These are phyloP conservation scores for Imleria badia DNA, from an alignment of 768 basidiomycete genomes.

Conservation along the genomic window DNA sequence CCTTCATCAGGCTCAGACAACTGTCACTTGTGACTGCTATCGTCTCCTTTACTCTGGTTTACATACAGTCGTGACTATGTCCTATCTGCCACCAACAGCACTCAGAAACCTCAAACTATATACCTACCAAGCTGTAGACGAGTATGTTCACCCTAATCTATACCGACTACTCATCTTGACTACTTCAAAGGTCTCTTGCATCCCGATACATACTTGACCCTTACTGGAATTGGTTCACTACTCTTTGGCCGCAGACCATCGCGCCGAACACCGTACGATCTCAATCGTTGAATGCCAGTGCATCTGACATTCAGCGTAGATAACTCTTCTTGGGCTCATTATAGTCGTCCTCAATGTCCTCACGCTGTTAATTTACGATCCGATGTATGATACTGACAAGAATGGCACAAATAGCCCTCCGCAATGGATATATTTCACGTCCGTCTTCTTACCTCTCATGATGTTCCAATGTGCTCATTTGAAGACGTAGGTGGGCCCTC, in stretches of 20 bases:
- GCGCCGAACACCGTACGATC: slow-evolving; percentile 85
- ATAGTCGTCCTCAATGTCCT: slow-evolving; percentile 84
- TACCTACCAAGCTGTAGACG: slow-evolving; percentile 78
- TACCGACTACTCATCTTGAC: slow-evolving; percentile 3
- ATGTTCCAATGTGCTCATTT: not conserved
- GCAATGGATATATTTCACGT: slow-evolving; percentile 91
- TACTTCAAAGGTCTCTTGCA: slow-evolving; percentile 58
- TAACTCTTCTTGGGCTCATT: slow-evolving; percentile 80
- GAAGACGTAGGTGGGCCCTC: slow-evolving; percentile 65
- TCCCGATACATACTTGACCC: slow-evolving; percentile 77
- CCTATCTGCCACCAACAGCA: slow-evolving; percentile 64
- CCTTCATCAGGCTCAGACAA: no score
- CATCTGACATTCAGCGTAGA: slow-evolving; percentile 48
- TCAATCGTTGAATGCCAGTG: not conserved
- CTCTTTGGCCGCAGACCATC: slow-evolving; percentile 77
- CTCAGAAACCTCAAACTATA: slow-evolving; percentile 76
- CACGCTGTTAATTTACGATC: slow-evolving; percentile 84
- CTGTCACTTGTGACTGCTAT: no score
- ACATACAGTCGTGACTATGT: slow-evolving; percentile 38
- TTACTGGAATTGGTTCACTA: slow-evolving; percentile 92
- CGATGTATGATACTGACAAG: slow-evolving; percentile 66
- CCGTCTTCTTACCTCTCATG: slow-evolving; percentile 28
- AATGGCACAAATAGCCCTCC: slow-evolving; percentile 65
- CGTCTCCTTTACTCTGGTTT: no score
- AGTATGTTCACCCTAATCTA: slow-evolving; percentile 44